Percentiles rank a stretch among this genome's conserved stretches.
Conservation (phyloP, 2,329 filamentous ascomycete species). For the Diplodia corticola region DNA sequence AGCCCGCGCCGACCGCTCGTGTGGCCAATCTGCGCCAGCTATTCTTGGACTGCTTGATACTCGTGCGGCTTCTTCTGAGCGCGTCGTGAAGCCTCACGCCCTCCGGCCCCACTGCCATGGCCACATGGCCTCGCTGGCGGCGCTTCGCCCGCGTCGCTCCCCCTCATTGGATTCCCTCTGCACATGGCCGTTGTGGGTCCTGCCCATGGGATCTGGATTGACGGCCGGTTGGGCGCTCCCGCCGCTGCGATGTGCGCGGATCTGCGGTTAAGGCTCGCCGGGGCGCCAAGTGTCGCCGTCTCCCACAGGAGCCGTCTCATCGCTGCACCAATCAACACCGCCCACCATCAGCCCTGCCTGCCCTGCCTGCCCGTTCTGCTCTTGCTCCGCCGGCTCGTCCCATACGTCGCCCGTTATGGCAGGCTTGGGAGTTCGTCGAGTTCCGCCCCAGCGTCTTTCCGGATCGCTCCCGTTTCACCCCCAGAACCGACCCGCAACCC, state of each 20-base stretch:
- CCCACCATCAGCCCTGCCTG: not conserved
- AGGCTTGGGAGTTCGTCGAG: conserved; percentile 2
- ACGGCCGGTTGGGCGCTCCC: not conserved
- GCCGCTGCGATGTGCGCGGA: not conserved
- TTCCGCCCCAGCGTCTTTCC: conserved; percentile 7
- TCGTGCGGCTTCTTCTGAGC: not conserved
- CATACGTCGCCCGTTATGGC: not conserved
- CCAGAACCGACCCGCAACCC: conserved; percentile 11
- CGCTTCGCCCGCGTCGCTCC: not conserved
- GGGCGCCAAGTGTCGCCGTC: conserved; percentile 5
- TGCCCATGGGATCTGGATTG: conserved; percentile 5
- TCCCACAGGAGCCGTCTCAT: conserved; percentile 16
- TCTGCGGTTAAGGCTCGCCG: conserved; percentile 3
- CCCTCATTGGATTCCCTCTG: conserved; percentile 4
- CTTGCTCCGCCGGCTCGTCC: not conserved
- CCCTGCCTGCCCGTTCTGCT: not conserved
- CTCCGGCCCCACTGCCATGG: not conserved
- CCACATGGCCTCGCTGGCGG: not conserved
- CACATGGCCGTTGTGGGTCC: not conserved
- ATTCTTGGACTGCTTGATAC: not conserved
- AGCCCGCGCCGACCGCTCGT: not conserved
- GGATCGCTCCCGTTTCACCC: conserved; percentile 12
- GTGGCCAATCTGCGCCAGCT: not conserved
- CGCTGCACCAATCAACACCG: not conserved
- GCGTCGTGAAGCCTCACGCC: not conserved